Base-by-base conservation (phyloP, 2,329 filamentous ascomycete genomes). In the Pyrenophora teres region DNA sequence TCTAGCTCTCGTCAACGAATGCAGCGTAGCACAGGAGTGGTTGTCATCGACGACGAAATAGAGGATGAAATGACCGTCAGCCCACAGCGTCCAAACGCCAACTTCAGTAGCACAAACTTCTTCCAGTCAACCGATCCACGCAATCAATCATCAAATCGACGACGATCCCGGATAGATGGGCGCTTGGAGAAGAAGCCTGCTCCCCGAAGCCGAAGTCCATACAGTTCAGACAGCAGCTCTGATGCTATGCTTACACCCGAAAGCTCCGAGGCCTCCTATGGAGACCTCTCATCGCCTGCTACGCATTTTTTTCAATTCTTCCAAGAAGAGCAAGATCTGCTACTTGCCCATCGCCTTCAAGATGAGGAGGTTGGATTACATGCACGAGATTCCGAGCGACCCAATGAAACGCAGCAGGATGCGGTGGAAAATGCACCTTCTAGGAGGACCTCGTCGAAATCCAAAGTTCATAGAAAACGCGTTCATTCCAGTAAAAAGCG, bases 311-410 rank as follows among this genome's bases (percentile, higher is more conserved):
- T 32, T 13, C 46, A 56, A 25, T 10, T 35, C 6, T 32, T 32
- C 13, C 46, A 56, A 23, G 48, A 48, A 32, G 46, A 46, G 36
- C 6, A 44, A 21, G 58, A 62, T 19, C 44, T 49, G 15, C n/a
- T 30, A 16, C 32, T 42, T n/a, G 23, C 46, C 19, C 31, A 31
- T 33, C 21, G 4, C 13, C 27, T 47, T 2, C 39, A 48, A 12
- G 12, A 19, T 25, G 16, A 39, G 13, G 35, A 46, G 16, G 5
- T 36, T 21, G 15, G 19, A 12, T 8, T 13, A 4, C 10, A 37
- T 30, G 18, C 18, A 5, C 21, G 10, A 16, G 10, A 18, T 21
- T 16, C n/a, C 2, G 10, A 10, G 27, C 27, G 27, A 30, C 18
- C 36, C 18, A 38, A 12, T 13, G 21, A 2, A n/a, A 2, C 9